Conservation (phyloP, 1,284 basidiomycete genomes). For the Marasmius fiardii region DNA sequence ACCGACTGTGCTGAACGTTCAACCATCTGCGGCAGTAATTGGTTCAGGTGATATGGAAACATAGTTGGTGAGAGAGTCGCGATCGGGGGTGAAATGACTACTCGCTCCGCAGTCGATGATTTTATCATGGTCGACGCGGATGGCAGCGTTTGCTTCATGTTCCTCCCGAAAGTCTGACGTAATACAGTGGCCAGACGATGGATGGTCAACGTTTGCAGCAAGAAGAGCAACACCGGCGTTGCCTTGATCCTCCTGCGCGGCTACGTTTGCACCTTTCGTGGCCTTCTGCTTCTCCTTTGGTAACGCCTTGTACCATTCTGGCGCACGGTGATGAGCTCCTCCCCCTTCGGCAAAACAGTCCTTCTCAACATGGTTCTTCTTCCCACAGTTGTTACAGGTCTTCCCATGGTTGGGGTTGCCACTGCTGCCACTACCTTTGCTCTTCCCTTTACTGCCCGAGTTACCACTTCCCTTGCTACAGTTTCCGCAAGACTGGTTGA, state of each 20-base stretch:
- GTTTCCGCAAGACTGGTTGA: not conserved
- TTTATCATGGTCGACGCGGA: not conserved
- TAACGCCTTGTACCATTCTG: conserved; percentile 1
- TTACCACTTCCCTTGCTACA: not conserved
- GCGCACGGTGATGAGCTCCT: not conserved
- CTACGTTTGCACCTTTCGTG: not conserved
- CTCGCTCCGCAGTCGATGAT: conserved; percentile 22
- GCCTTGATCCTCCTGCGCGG: not conserved
- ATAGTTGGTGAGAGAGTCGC: conserved; percentile 16
- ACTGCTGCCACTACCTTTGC: not conserved
- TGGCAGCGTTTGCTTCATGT: not conserved
- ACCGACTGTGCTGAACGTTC: conserved; percentile 16
- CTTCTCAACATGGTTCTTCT: not conserved
- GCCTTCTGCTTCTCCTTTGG: conserved; percentile 3
- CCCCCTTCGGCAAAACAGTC: conserved; percentile 7
- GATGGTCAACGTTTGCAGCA: not conserved
- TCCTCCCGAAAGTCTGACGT: not conserved
- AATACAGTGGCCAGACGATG: not conserved
- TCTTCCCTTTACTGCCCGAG: too few species aligned
- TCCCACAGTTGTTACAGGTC: conserved; percentile 2
- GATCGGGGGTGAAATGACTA: conserved; percentile 21
- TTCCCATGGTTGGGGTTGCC: not conserved
- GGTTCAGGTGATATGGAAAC: conserved; percentile 15
- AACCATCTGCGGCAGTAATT: conserved; percentile 21
- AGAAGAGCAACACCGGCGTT: not conserved